Conservation (phyloP, 257 asterid genomes). For the Nicotiana benthamiana region DNA sequence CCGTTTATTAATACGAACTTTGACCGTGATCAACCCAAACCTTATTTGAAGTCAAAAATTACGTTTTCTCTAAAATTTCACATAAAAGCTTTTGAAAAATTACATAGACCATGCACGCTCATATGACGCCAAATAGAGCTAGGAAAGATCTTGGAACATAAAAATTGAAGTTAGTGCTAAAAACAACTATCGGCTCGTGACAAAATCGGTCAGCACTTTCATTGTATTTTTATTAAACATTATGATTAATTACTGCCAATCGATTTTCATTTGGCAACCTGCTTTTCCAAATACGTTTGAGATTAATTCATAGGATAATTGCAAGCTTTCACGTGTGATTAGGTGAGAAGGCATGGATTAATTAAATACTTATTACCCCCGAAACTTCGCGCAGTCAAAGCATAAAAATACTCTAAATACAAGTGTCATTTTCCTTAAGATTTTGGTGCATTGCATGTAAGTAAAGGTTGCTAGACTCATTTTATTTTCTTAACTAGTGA, state of each 20-base stretch:
- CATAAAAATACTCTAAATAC: not conserved
- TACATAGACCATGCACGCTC: too few relatives aligned
- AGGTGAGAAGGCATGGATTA: constrained; percentile 22
- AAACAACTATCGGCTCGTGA: too few relatives aligned
- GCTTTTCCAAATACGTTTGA: not conserved
- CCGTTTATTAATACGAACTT: too few relatives aligned
- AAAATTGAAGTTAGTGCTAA: too few relatives aligned
- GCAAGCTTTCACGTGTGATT: not conserved
- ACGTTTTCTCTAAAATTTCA: too few relatives aligned
- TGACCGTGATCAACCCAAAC: too few relatives aligned
- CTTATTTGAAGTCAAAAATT: too few relatives aligned
- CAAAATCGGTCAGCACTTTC: too few relatives aligned
- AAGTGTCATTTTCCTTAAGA: constrained; percentile 11
- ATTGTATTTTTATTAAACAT: too few relatives aligned
- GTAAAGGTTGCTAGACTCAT: not conserved
- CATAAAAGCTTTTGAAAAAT: too few relatives aligned
- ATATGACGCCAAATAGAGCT: too few relatives aligned
- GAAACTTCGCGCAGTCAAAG: not conserved
- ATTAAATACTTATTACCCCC: not conserved
- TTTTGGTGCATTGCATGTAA: not conserved
- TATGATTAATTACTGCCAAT: not conserved
- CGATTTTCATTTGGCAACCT: not conserved
- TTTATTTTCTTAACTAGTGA: not conserved
- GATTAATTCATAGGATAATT: not conserved
- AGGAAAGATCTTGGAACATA: too few relatives aligned